Evolutionary conservation across 73 alveolate genomes (phyloP).

Genomic region (Paramecium pentaurelia): DNA sequence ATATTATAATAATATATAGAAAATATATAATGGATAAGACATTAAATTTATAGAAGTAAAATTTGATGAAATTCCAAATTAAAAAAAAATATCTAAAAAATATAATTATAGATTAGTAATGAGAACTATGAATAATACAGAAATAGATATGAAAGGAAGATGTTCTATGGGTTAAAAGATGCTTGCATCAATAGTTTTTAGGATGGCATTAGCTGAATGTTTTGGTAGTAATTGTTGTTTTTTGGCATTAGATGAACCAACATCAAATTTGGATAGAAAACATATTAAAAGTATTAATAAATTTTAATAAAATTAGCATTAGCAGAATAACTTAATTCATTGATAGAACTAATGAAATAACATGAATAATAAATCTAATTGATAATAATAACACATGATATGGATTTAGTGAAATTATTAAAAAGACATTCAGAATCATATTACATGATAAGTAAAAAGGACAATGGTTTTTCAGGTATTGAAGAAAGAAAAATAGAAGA

Average conservation of each 20-base stretch:
- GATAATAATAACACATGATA: constrained; percentile 96
- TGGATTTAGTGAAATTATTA: constrained; percentile 71
- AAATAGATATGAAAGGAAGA: constrained; percentile 98
- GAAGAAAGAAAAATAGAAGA: constrained; percentile 51
- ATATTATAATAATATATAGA: background rate
- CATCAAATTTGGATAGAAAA: constrained; percentile 97
- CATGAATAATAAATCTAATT: constrained; percentile 83
- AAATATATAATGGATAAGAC: background rate
- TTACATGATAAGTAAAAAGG: constrained; percentile 79
- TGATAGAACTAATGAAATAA: constrained; percentile 87
- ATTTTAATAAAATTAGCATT: constrained; percentile 38
- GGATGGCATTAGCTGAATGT: constrained; percentile 99
- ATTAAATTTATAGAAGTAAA: constrained; percentile 1
- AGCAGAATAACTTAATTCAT: constrained; percentile 89
- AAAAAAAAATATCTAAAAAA: background rate
- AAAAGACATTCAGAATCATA: constrained; percentile 75
- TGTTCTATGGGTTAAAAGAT: constrained; percentile 99
- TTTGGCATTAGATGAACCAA: constrained; percentile 99
- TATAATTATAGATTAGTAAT: constrained; percentile 93
- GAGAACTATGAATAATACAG: constrained; percentile 63
- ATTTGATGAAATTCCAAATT: constrained; percentile 24
- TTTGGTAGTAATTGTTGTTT: constrained; percentile 96
- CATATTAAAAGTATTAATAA: constrained; percentile 83
- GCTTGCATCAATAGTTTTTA: constrained; percentile 95
- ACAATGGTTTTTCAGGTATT: constrained; percentile 72